Evolutionary conservation across 2,329 filamentous ascomycete genomes (phyloP).

Genomic region (Penicillium sclerotiorum): DNA sequence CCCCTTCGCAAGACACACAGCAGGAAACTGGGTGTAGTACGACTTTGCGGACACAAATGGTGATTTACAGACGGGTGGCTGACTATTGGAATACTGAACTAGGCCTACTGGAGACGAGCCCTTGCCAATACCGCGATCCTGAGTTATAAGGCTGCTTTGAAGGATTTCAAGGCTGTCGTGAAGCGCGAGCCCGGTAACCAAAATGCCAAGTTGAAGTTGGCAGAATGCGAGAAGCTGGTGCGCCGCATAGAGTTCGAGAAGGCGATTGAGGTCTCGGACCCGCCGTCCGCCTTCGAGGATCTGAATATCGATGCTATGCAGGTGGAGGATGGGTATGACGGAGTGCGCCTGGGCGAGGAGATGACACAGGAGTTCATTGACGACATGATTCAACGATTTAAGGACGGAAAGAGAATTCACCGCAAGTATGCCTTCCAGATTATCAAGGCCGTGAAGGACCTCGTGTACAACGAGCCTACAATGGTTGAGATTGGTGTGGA

Average conservation of each 20-base stretch:
- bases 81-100: slow-evolving; percentile 9
- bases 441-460: slow-evolving; percentile 81
- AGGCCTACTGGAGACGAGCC: slow-evolving; percentile 94
- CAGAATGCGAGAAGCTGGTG: slow-evolving; percentile 93
- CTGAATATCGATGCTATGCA: slow-evolving; percentile 84
- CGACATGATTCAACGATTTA: slow-evolving; percentile 96
- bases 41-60: background rate
- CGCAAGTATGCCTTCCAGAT: slow-evolving; percentile 98
- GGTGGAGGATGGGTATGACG: slow-evolving; percentile 84
- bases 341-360: slow-evolving; percentile 69
- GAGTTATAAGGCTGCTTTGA: slow-evolving; percentile 81
- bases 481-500: slow-evolving; percentile 93
- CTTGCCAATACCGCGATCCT: slow-evolving; percentile 90
- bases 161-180: slow-evolving; percentile 89
- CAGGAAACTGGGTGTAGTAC: background rate
- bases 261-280: slow-evolving; percentile 90
- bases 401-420: slow-evolving; percentile 91
- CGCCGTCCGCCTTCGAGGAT: slow-evolving; percentile 87
- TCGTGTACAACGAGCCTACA: slow-evolving; percentile 89
- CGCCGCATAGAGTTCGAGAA: slow-evolving; percentile 90
- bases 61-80: background rate
- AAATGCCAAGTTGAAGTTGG: slow-evolving; percentile 85
- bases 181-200: slow-evolving; percentile 85
- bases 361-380: slow-evolving; percentile 98
- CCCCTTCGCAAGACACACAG: background rate